Conservation (phyloP, 176 grass and related monocot genomes). For the Lolium perenne region DNA sequence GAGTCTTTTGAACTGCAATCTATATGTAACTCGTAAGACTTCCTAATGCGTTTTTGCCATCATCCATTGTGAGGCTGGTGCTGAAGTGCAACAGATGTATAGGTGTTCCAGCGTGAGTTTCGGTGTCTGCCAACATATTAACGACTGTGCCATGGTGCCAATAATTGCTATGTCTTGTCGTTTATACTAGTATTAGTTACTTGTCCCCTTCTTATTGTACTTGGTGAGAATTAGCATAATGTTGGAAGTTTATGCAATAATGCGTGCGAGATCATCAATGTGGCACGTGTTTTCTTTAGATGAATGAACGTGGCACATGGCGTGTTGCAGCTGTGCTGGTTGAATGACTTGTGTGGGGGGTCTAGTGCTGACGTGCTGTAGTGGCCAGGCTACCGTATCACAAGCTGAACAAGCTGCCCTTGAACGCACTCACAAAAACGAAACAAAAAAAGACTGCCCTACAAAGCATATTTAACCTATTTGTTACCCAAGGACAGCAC, state of each 20-base stretch:
- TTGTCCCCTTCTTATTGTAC: background rate
- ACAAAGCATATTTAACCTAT: too few species aligned
- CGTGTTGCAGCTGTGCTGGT: too few species aligned
- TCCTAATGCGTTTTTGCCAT: constrained; percentile 6
- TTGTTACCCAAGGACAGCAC: too few species aligned
- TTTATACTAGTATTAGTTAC: background rate
- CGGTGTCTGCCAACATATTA: background rate
- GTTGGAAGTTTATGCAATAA: background rate
- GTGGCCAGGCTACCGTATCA: too few species aligned
- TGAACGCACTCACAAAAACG: too few species aligned
- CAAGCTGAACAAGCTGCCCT: too few species aligned
- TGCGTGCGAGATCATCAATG: background rate
- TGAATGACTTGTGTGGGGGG: too few species aligned
- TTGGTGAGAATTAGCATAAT: background rate
- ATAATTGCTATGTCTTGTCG: background rate
- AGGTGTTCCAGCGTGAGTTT: constrained; percentile 2
- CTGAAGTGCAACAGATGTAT: constrained; percentile 33
- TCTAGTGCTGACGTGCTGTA: too few species aligned
- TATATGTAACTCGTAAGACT: background rate
- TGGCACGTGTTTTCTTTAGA: too few species aligned
- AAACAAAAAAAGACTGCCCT: too few species aligned
- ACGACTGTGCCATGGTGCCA: constrained; percentile 14
- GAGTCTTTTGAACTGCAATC: constrained; percentile 18
- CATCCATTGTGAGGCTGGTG: background rate
- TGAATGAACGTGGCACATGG: too few species aligned